Evolutionary conservation across 1,284 basidiomycete species (phyloP), one percentile per base, ranked within the genome.

Genomic region (Cerioporus squamosus): DNA sequence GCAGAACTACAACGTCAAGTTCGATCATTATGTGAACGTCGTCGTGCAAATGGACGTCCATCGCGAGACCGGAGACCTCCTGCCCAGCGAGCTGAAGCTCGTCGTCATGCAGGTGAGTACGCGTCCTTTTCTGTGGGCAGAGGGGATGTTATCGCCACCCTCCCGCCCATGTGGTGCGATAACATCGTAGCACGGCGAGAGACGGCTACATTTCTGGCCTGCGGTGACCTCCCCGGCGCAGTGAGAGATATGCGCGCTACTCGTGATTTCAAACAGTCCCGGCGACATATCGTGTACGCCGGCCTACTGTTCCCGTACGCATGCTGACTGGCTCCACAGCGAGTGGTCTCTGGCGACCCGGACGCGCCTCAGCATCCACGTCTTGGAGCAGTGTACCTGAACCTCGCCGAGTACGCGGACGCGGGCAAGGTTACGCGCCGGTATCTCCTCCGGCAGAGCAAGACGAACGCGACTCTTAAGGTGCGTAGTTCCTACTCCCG

Each of bases 391-490:
- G 79, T 93, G 10, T 77, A 82, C 58, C 76, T 94, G 52, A 89
- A 94, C 68, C 79, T 94, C 3, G 87, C 91, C 2, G 87, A 93
- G 67, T 93, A 93, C 65, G 88, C 86, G 9, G 81, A 82, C 49
- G 75, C 77, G 10, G 87, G 88, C 2, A 74, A 78, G 15, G 82
- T 93, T 26, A 86, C 84, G 2, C 80, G 91, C 17, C 80, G 85
- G 22, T 91, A 92, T 71, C 79, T 94, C 15, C 76, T 94, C 7
- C 77, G 84, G 52, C 82, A 91, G 64, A 91, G 87, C 70, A 90
- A 89, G 73, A 91, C 87, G 44, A 94, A 94, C 63, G 90, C 91
- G 0, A 88, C 87, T 2, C 79, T 94, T 49, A 88, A 87, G 77
- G 85, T 88, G 18, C 14, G 52, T 14, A 20, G n/a, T n/a, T 45